A percentile compares a stretch with the other conserved stretches of the same genome.
phyloP scores from a whole-genome alignment of 2,329 filamentous ascomycete genomes.

The Stagonosporopsis rhizophila region DNA sequence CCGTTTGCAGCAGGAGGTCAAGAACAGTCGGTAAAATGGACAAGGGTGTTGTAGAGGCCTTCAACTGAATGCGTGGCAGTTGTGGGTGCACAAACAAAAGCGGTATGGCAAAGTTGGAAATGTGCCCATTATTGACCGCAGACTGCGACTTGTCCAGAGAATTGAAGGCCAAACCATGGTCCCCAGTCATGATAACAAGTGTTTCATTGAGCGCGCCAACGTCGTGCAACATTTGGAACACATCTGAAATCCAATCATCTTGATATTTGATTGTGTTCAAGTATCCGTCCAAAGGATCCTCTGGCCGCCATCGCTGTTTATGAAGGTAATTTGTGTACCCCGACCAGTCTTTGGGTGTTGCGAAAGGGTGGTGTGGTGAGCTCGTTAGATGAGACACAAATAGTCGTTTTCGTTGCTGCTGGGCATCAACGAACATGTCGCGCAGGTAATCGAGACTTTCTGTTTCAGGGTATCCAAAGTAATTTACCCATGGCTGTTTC shows the following conservation, averaged over 20 bases:
- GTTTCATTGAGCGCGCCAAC: conserved; percentile 24
- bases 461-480: conserved; percentile 26
- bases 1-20: conserved; percentile 22
- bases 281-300: conserved; percentile 23
- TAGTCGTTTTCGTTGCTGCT: conserved; percentile 17
- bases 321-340: conserved; percentile 16
- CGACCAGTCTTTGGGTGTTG: conserved; percentile 22
- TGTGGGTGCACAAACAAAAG: conserved; percentile 26
- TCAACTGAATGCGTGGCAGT: conserved; percentile 21
- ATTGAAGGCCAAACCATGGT: conserved; percentile 26
- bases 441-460: conserved; percentile 25
- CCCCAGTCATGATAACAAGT: conserved; percentile 25
- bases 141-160: conserved; percentile 25
- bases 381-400: conserved; percentile 28
- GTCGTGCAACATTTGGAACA: conserved; percentile 27
- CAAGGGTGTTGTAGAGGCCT: conserved; percentile 24
- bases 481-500: conserved; percentile 24
- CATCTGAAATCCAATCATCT: conserved; percentile 25
- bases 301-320: conserved; percentile 23
- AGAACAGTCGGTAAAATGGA: conserved; percentile 26
- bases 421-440: conserved; percentile 24
- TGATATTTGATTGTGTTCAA: conserved; percentile 29
- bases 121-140: conserved; percentile 25
- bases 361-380: conserved; percentile 26
- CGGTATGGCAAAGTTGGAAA: conserved; percentile 26